Conservation (phyloP, 495 filamentous ascomycete species). For the Pyrenula aspistea region DNA sequence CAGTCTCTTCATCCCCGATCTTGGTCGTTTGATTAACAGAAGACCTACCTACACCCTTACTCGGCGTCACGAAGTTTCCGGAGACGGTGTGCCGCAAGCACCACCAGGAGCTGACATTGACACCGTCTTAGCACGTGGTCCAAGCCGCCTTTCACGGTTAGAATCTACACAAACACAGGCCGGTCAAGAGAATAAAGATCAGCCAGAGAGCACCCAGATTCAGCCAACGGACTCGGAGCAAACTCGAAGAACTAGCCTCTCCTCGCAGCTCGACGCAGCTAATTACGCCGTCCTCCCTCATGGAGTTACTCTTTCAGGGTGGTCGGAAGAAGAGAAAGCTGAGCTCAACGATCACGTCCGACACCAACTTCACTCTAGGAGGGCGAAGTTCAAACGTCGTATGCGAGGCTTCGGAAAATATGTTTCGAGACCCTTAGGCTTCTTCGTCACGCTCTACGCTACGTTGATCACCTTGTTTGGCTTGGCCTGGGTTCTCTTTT, state of each 20-base stretch:
- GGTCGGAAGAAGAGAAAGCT: slow-evolving; percentile 54
- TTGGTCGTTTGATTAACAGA: slow-evolving; percentile 54
- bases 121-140: neutral
- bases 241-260: slow-evolving; percentile 18
- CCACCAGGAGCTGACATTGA: slow-evolving; percentile 14
- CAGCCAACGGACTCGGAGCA: slow-evolving; percentile 1
- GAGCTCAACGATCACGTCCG: slow-evolving; percentile 71
- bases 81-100: slow-evolving; percentile 12
- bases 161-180: slow-evolving; percentile 15
- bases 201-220: neutral
- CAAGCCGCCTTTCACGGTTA: slow-evolving; percentile 14
- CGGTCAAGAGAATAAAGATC: neutral
- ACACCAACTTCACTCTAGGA: slow-evolving; percentile 68
- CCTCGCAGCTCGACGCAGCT: slow-evolving; percentile 26
- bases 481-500: slow-evolving; percentile 70
- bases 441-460: slow-evolving; percentile 69
- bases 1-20: slow-evolving; percentile 62
- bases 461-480: slow-evolving; percentile 70
- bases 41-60: slow-evolving; percentile 64
- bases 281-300: slow-evolving; percentile 52
- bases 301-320: slow-evolving; percentile 52
- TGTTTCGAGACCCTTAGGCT: slow-evolving; percentile 57
- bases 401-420: slow-evolving; percentile 71
- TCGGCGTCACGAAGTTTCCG: slow-evolving; percentile 16
- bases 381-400: slow-evolving; percentile 60